Base-by-base conservation (phyloP, 495 filamentous ascomycete genomes). In the Pseudoneurospora amorphoporcata region DNA sequence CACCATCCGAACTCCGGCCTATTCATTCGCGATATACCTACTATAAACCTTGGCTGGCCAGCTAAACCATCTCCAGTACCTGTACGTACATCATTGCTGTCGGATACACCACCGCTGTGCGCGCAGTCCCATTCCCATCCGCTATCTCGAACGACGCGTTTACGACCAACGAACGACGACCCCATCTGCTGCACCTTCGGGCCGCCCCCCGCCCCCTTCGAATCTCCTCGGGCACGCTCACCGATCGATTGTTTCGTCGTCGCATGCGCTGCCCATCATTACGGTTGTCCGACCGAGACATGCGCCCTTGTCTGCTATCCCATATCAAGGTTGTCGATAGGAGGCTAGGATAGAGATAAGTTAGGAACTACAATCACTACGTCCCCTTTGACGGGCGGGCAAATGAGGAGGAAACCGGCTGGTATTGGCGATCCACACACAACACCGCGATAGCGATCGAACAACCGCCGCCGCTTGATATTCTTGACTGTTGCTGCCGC, bases 331-430 rank as follows among this genome's bases (percentile, higher is more conserved):
- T 77, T 72, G 75, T 74, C 73, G 71, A 61, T 75, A 35, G 75
- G 79, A 81, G 79, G 73, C 71, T 70, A 76, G 79, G 73, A 76
- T 73, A 76, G 75, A 76, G 42, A 41, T 69, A 68, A 58, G 71
- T 29, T 29, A 58, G 23, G 19, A 53, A 53, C 47, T 29, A 58
- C 47, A 61, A 61, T 32, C 53, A 61, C 23, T 37, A 37, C 53
- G 29, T 61, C 53, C 53, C 53, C 53, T 35, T 65, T 35, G 53
- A 65, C 53, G 53, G 53, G 53, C 14, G 53, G 53, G 32, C 53
- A 65, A 65, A 65, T 65, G 53, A 65, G 53, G 53, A 65, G 53
- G 53, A 65, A 65, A 65, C 53, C 3, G 53, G 53, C 53, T 65
- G 53, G 53, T 65, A 29, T 65, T 65, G 53, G 53, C 53, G 53